Evolutionary conservation across 177 flowering plant genomes (phyloP), one percentile per base, ranked within the genome.

Genomic region (Tripterygium wilfordii): DNA sequence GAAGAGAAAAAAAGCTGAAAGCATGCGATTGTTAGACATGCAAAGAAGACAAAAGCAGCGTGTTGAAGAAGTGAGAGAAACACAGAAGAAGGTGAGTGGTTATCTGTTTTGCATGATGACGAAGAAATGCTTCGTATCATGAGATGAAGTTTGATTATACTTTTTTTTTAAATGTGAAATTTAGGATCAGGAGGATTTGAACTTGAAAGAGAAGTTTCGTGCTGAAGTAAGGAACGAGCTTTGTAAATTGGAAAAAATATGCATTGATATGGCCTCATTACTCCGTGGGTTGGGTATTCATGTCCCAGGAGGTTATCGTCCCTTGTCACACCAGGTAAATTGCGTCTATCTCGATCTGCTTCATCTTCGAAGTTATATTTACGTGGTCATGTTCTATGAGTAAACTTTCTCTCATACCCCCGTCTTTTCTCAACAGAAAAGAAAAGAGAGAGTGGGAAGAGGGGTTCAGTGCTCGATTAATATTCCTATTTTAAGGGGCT

Each of bases 31-130:
- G 39, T 45, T 77, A 36, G 86, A 82, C 48, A 73, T 88, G 83
- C 85, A 85, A 55, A 88, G 69, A 66, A 80, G 96, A 54, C 94
- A 83, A 56, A 83, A 77, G 62, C 78, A 76, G 62, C 88, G 98
- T 7, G 38, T 92, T 22, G 87, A 85, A 66, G 96, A 88, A 78
- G 64, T 88, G 36, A 68, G 96, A 43, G 81, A 79, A 54, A 71
- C 80, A 28, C 72, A 82, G 54, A 82, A 77, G 62, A 82, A 88
- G 96, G 98, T 87, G 10, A 3, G 38, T 45, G 35, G 1, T 17
- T 29, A 30, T 50, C n/a, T 18, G 23, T 2, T 37, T 25, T 51
- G 16, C 27, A 33, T 35, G 4, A 35, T 15, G 4, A 15, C 14
- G 10, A 6, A 35, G 8, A 15, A 35, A 35, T 35, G 4, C 8